phyloP scores from a whole-genome alignment of 352 stramenopile genomes.

The Globisporangium paddicum region DNA sequence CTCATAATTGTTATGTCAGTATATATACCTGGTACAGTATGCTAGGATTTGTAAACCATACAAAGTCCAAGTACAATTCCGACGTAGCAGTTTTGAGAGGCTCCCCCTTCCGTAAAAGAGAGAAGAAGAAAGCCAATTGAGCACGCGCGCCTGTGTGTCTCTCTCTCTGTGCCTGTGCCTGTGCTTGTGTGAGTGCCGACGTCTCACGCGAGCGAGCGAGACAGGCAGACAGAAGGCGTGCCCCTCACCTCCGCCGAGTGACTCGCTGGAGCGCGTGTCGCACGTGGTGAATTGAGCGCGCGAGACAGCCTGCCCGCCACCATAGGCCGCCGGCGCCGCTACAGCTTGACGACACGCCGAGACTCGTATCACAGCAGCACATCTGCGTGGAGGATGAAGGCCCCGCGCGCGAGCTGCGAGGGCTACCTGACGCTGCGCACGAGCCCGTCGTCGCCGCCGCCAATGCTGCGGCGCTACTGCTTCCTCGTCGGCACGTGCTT shows the following conservation, averaged over 20 bases:
- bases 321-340: conserved; percentile 11
- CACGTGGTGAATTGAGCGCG: neutral
- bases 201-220: no score
- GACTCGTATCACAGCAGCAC: neutral
- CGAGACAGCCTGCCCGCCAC: neutral
- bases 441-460: conserved; percentile 79
- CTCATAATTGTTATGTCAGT: no score
- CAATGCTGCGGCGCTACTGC: conserved; percentile 85
- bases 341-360: conserved; percentile 11
- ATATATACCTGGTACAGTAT: no score
- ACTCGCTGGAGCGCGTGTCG: no score
- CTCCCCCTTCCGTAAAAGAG: neutral
- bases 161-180: no score
- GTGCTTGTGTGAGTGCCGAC: neutral
- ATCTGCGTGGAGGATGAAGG: conserved; percentile 56
- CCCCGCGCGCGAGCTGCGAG: conserved; percentile 74
- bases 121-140: neutral
- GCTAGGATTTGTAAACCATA: no score
- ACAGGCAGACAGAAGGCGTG: no score
- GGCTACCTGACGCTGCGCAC: conserved; percentile 85
- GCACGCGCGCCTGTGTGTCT: neutral
- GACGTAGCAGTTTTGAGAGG: no score
- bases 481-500: conserved; percentile 87
- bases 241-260: no score
- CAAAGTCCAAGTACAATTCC: no score